Conservation (phyloP, 768 basidiomycete genomes). For the Ramaria rubella region DNA sequence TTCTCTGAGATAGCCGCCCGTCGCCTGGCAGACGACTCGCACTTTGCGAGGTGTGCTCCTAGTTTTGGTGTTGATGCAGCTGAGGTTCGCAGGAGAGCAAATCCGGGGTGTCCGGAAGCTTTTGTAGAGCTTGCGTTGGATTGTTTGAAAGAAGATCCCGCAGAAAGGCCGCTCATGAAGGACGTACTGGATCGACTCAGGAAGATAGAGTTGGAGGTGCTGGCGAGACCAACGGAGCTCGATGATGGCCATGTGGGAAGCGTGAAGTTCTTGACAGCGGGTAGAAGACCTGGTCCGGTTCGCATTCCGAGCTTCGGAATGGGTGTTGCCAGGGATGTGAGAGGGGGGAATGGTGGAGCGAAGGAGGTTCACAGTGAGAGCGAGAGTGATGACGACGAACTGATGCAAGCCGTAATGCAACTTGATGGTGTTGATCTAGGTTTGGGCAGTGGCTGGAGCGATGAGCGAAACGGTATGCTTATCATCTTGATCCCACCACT, state of each 20-base stretch:
- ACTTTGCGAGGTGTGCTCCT: conserved; percentile 71
- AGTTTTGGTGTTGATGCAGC: conserved; percentile 67
- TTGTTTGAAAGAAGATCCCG: conserved; percentile 63
- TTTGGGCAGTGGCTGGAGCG: conserved; percentile 43
- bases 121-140: conserved; percentile 74
- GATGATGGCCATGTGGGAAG: conserved; percentile 79
- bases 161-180: conserved; percentile 65
- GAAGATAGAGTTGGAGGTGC: conserved; percentile 77
- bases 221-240: conserved; percentile 54
- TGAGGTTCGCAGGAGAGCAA: conserved; percentile 65
- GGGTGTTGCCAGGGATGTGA: conserved; percentile 33
- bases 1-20: conserved; percentile 88
- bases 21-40: conserved; percentile 72
- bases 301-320: conserved; percentile 81
- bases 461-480: conserved; percentile 33
- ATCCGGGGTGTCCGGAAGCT: conserved; percentile 67
- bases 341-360: conserved; percentile 51
- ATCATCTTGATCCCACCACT: conserved; percentile 22
- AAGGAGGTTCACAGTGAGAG: conserved; percentile 38
- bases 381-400: conserved; percentile 18
- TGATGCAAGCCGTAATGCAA: conserved; percentile 51
- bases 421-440: conserved; percentile 36
- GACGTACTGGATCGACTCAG: conserved; percentile 74
- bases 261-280: conserved; percentile 71
- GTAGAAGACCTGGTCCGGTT: conserved; percentile 49